Evolutionary conservation across 345 rosid genomes (phyloP).

Genomic region (Camelina neglecta): DNA sequence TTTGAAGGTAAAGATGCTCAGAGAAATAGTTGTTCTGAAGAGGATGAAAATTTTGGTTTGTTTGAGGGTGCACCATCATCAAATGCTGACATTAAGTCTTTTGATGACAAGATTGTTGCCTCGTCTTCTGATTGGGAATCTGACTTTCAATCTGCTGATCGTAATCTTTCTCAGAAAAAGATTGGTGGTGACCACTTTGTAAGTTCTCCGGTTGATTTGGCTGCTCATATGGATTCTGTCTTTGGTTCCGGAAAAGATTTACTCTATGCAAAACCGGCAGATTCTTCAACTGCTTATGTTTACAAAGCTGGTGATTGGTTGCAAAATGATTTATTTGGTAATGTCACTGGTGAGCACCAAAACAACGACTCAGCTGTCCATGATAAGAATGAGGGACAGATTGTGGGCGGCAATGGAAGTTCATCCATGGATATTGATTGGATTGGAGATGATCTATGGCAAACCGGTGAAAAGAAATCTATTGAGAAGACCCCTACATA

Average conservation of each 20-base stretch:
- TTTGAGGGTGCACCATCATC: slow-evolving; percentile 56
- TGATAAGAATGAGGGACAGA: slow-evolving; percentile 32
- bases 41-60: slow-evolving; percentile 37
- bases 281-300: slow-evolving; percentile 44
- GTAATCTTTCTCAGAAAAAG: slow-evolving; percentile 44
- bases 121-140: slow-evolving; percentile 59
- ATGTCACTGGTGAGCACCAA: slow-evolving; percentile 38
- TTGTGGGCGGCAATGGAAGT: slow-evolving; percentile 41
- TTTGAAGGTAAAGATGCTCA: slow-evolving; percentile 34
- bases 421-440: slow-evolving; percentile 54
- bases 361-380: slow-evolving; percentile 30
- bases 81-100: slow-evolving; percentile 35
- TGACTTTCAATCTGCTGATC: slow-evolving; percentile 55
- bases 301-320: slow-evolving; percentile 54
- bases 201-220: slow-evolving; percentile 54
- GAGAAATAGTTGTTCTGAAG: slow-evolving; percentile 38
- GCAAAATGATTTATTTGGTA: slow-evolving; percentile 55
- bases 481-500: slow-evolving; percentile 34
- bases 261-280: slow-evolving; percentile 42
- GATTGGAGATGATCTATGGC: slow-evolving; percentile 50
- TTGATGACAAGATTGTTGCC: slow-evolving; percentile 42
- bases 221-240: slow-evolving; percentile 65
- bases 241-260: slow-evolving; percentile 58
- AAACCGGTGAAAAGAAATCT: slow-evolving; percentile 41
- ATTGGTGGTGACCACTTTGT: slow-evolving; percentile 49